Conservation (phyloP, 345 rosid species). For the Linum usitatissimum region DNA sequence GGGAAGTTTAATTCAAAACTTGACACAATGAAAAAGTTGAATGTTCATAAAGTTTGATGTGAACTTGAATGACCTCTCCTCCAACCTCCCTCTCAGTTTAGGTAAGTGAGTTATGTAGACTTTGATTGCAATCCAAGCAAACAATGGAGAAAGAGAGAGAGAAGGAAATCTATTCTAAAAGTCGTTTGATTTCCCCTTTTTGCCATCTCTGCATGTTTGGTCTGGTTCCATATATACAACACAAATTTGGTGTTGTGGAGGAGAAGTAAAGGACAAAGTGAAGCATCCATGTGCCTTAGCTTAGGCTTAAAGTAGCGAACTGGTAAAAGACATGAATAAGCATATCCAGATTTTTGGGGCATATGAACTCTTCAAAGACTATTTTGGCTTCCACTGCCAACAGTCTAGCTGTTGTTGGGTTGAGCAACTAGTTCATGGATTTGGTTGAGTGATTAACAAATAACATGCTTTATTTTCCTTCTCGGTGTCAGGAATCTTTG, state of each 20-base stretch:
- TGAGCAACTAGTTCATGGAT: neutral
- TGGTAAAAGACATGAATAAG: neutral
- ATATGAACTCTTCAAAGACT: neutral
- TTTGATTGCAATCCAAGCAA: slow-evolving; percentile 76
- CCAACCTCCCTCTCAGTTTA: slow-evolving; percentile 13
- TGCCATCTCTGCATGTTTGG: neutral
- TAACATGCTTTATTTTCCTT: neutral
- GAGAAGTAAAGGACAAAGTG: slow-evolving; percentile 2
- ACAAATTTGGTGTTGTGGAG: neutral
- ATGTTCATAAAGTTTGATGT: neutral
- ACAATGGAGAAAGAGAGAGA: slow-evolving; percentile 17
- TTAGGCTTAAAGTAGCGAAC: neutral
- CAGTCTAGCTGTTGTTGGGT: neutral
- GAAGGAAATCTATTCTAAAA: slow-evolving; percentile 36
- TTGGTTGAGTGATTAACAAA: slow-evolving; percentile 1
- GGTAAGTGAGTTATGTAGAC: slow-evolving; percentile 24
- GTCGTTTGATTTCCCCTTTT: slow-evolving; percentile 5
- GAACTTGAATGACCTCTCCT: slow-evolving; percentile 36
- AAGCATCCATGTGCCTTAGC: slow-evolving; percentile 2
- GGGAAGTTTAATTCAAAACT: slow-evolving; percentile 31
- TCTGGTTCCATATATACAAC: neutral
- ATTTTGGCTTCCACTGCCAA: neutral
- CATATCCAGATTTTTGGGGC: neutral
- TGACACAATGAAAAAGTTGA: slow-evolving; percentile 17
- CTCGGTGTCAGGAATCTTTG: slow-evolving; percentile 6